These are phyloP conservation scores for Myriosclerotinia scirpicola DNA, from an alignment of 2,329 filamentous ascomycete species.

Conservation along the genomic window DNA sequence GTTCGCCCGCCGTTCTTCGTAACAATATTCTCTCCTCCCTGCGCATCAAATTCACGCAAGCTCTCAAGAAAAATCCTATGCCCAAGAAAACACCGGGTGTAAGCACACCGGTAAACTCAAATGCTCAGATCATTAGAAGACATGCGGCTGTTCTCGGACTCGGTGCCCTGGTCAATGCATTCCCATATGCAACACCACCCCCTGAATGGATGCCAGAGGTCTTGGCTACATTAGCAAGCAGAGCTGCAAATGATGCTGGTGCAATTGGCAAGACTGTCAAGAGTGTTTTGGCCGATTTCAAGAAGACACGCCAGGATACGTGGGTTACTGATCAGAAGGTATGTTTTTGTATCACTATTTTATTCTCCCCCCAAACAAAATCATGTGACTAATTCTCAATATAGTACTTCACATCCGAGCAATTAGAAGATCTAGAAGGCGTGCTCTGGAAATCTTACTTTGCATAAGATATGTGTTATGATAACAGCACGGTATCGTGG, in stretches of 20 bases:
- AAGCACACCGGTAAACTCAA: conserved; percentile 68
- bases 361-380: background rate
- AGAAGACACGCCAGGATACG: conserved; percentile 98
- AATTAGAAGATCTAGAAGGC: conserved; percentile 91
- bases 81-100: conserved; percentile 71
- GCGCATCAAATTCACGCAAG: conserved; percentile 74
- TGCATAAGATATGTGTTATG: conserved; percentile 44
- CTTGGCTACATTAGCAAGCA: conserved; percentile 77
- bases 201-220: conserved; percentile 93
- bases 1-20: conserved; percentile 79
- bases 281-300: conserved; percentile 91
- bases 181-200: conserved; percentile 92
- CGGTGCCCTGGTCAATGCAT: conserved; percentile 88
- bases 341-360: conserved; percentile 42
- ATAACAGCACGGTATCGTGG: background rate
- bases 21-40: conserved; percentile 74
- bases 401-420: conserved; percentile 82
- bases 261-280: conserved; percentile 96
- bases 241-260: conserved; percentile 84
- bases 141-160: conserved; percentile 92
- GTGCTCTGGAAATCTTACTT: conserved; percentile 99
- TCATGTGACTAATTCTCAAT: conserved; percentile 21
- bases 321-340: conserved; percentile 99
- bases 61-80: conserved; percentile 81
- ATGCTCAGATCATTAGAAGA: conserved; percentile 74